Percentiles rank a stretch among this genome's conserved stretches.
Evolutionary conservation across 805 yeast species (phyloP).

Genomic region (Metschnikowia borealis): DNA sequence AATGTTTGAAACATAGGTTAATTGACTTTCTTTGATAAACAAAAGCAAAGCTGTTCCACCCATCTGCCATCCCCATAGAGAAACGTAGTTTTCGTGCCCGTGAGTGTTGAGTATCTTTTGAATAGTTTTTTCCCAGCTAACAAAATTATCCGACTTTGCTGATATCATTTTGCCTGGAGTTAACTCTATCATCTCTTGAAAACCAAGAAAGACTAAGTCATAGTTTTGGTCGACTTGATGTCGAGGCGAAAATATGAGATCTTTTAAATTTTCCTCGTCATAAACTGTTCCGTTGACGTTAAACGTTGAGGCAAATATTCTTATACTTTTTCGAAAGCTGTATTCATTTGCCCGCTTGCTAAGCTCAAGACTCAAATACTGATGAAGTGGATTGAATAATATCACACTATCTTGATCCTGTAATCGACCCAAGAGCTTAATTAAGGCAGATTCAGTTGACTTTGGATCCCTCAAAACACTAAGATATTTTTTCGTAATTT

Average conservation of each 20-base stretch:
- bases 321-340: constrained; percentile 37
- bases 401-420: constrained; percentile 43
- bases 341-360: constrained; percentile 37
- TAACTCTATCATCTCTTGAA: constrained; percentile 85
- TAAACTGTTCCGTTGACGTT: constrained; percentile 49
- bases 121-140: constrained; percentile 64
- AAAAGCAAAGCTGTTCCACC: constrained; percentile 80
- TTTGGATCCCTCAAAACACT: constrained; percentile 40
- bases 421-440: constrained; percentile 47
- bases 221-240: constrained; percentile 35
- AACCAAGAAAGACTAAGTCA: constrained; percentile 76
- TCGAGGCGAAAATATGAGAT: constrained; percentile 45
- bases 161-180: constrained; percentile 79
- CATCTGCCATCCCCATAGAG: constrained; percentile 72
- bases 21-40: constrained; percentile 54
- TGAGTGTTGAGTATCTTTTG: constrained; percentile 40
- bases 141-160: constrained; percentile 59
- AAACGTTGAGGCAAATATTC: constrained; percentile 48
- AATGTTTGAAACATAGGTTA: constrained; percentile 52
- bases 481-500: constrained; percentile 34
- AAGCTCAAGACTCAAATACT: constrained; percentile 43
- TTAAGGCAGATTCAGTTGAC: constrained; percentile 40
- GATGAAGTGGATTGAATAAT: constrained; percentile 52
- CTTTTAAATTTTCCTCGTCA: constrained; percentile 37
- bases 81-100: constrained; percentile 43